A percentile compares a stretch with the other conserved stretches of the same genome.
These are phyloP conservation scores for Aureococcus anophagefferens DNA, from an alignment of 108 stramenopile genomes.

Conservation along the genomic window DNA sequence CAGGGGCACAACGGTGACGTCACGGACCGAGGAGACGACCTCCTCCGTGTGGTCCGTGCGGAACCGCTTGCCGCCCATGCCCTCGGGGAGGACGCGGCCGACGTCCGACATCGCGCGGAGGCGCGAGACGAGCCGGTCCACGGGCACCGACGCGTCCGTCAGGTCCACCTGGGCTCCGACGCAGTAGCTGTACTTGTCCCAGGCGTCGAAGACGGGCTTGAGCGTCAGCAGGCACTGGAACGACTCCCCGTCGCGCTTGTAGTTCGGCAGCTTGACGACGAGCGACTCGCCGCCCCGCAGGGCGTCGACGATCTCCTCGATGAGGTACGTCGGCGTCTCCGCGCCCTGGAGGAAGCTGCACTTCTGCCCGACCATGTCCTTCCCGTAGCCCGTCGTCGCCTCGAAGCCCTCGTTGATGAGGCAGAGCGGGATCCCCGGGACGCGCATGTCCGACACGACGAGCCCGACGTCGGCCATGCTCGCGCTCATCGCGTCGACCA, in stretches of 20 bases:
- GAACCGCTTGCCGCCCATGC: too few species aligned
- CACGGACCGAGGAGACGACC: too few species aligned
- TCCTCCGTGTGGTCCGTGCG: too few species aligned
- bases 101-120: too few species aligned
- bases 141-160: too few species aligned
- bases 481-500: neutral
- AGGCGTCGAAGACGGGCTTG: conserved; percentile 14
- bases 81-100: too few species aligned
- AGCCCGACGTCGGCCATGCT: conserved; percentile 11
- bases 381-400: conserved; percentile 14
- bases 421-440: conserved; percentile 22
- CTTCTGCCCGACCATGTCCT: conserved; percentile 11
- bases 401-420: conserved; percentile 25
- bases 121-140: too few species aligned
- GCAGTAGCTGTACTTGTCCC: conserved; percentile 24
- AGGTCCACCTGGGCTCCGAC: conserved; percentile 21
- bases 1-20: too few species aligned
- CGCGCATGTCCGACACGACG: conserved; percentile 24
- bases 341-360: conserved; percentile 24
- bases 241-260: conserved; percentile 12
- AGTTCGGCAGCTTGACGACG: conserved; percentile 24
- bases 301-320: conserved; percentile 25
- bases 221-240: conserved; percentile 18
- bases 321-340: conserved; percentile 18
- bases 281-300: conserved; percentile 23